phyloP scores from a whole-genome alignment of 2,329 filamentous ascomycete genomes.

The Cadophora gregata region DNA sequence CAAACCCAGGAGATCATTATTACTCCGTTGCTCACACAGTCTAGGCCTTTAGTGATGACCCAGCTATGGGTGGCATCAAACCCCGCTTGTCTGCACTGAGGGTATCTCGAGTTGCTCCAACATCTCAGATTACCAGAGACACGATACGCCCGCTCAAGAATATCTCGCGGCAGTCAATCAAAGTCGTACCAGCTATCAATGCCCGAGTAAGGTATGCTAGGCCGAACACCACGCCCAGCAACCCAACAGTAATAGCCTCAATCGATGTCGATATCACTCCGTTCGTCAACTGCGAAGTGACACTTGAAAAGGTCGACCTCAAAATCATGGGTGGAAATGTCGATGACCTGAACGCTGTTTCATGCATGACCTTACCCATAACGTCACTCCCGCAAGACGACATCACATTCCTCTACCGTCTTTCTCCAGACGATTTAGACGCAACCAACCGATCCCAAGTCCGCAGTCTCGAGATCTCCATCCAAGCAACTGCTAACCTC shows the following conservation, averaged over 20 bases:
- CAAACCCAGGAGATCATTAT: background rate
- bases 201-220: conserved; percentile 75
- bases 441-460: conserved; percentile 52
- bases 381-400: conserved; percentile 75
- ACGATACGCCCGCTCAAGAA: conserved; percentile 68
- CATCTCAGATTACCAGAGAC: conserved; percentile 64
- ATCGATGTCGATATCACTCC: conserved; percentile 77
- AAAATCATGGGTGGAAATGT: conserved; percentile 63
- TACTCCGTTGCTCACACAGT: conserved; percentile 8
- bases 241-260: conserved; percentile 68
- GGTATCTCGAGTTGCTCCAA: conserved; percentile 75
- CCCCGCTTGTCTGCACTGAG: conserved; percentile 75
- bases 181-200: conserved; percentile 72
- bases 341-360: conserved; percentile 58
- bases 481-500: conserved; percentile 64
- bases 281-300: conserved; percentile 70
- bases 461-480: conserved; percentile 62
- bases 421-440: conserved; percentile 53
- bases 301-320: conserved; percentile 64
- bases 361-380: conserved; percentile 60
- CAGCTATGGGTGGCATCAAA: conserved; percentile 61
- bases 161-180: conserved; percentile 65
- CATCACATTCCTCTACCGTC: conserved; percentile 74
- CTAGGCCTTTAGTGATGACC: conserved; percentile 68
- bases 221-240: conserved; percentile 60